Conservation (phyloP, 2,329 filamentous ascomycete genomes). For the Trichoderma atroviride region DNA sequence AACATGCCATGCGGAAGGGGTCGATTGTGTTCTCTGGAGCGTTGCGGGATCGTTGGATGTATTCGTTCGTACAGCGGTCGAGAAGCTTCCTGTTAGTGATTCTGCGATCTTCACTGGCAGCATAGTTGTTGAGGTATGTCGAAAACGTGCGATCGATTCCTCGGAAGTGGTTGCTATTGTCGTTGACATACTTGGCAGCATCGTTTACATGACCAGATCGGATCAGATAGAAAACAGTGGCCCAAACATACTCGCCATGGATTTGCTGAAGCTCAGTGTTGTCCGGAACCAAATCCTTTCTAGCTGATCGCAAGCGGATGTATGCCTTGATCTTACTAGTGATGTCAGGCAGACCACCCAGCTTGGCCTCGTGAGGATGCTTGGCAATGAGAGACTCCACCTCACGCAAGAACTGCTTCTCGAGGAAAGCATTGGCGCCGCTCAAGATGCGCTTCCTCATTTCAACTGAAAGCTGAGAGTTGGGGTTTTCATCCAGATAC, state of each 20-base stretch:
- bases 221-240: constrained; percentile 88
- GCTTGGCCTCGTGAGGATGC: constrained; percentile 83
- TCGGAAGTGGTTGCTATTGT: constrained; percentile 78
- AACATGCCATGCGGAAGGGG: constrained; percentile 94
- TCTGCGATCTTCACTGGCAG: constrained; percentile 72
- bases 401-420: constrained; percentile 77
- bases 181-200: constrained; percentile 82
- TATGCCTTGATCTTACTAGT: constrained; percentile 92
- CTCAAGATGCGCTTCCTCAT: constrained; percentile 79
- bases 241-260: constrained; percentile 86
- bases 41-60: constrained; percentile 80
- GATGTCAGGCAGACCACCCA: constrained; percentile 85
- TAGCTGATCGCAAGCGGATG: constrained; percentile 75
- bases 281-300: constrained; percentile 83
- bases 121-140: constrained; percentile 84
- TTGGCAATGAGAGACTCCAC: constrained; percentile 77
- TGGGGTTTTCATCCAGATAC: constrained; percentile 75
- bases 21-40: constrained; percentile 86
- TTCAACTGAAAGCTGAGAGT: constrained; percentile 63
- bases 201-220: constrained; percentile 82
- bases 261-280: constrained; percentile 79
- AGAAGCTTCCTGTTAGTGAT: constrained; percentile 74
- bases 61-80: constrained; percentile 86
- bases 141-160: constrained; percentile 90
- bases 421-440: constrained; percentile 78